phyloP scores from a whole-genome alignment of 2,329 filamentous ascomycete genomes.

The Penicillium sp. region DNA sequence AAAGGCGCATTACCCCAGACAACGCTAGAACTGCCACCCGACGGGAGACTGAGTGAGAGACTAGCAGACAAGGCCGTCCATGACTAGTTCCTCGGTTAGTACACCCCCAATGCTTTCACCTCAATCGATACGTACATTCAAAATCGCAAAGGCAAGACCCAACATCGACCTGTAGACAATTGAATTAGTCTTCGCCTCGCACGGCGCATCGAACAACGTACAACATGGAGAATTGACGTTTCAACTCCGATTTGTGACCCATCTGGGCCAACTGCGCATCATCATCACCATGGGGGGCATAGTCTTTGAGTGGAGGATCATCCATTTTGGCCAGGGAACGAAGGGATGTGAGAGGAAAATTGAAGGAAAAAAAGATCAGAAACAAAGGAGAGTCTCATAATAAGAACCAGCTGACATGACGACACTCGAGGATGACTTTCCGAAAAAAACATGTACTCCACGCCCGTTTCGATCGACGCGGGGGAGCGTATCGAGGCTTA shows the following conservation, averaged over 20 bases:
- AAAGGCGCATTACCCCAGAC: conserved; percentile 64
- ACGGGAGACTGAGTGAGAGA: conserved; percentile 63
- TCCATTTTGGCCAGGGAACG: background rate
- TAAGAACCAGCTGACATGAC: conserved; percentile 8
- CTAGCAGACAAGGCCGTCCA: conserved; percentile 63
- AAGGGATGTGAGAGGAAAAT: background rate
- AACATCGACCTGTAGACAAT: conserved; percentile 52
- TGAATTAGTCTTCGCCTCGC: conserved; percentile 7
- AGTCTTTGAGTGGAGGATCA: conserved; percentile 9
- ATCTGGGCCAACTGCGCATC: conserved; percentile 55
- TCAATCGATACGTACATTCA: conserved; percentile 46
- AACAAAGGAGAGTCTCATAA: background rate
- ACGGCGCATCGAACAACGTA: conserved; percentile 17
- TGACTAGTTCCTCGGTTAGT: conserved; percentile 37
- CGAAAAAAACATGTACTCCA: conserved; percentile 1
- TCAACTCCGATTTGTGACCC: conserved; percentile 59
- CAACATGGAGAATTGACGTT: conserved; percentile 59
- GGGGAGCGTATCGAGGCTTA: conserved; percentile 5
- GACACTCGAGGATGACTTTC: conserved; percentile 20
- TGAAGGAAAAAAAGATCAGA: background rate
- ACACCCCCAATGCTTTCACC: background rate
- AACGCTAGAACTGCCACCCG: conserved; percentile 68
- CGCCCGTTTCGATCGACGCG: background rate
- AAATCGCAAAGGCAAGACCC: conserved; percentile 62
- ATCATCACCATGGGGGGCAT: conserved; percentile 36